These are phyloP conservation scores for Elongisporangium prolatum DNA, from an alignment of 352 stramenopile species.

Conservation along the genomic window DNA sequence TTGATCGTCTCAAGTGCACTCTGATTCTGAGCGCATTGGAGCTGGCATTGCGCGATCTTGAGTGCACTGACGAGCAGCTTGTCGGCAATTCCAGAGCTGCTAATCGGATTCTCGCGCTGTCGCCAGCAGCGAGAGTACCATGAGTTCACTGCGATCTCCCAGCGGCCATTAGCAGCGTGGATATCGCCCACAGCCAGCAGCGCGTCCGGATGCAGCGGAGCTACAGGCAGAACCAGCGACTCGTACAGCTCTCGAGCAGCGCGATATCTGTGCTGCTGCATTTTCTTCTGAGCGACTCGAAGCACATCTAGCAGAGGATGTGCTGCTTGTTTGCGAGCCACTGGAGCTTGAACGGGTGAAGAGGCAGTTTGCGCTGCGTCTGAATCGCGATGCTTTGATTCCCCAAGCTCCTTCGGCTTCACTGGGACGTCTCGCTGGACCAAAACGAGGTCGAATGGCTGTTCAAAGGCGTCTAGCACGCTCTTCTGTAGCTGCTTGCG, in stretches of 20 bases:
- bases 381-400: not conserved
- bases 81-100: not conserved
- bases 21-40: constrained; percentile 21
- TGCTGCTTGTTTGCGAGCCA: not conserved
- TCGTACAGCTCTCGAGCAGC: constrained; percentile 42
- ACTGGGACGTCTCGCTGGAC: not conserved
- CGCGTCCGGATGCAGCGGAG: constrained; percentile 36
- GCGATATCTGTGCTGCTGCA: constrained; percentile 44
- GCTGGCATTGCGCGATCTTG: constrained; percentile 42
- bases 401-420: not conserved
- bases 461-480: not conserved
- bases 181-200: constrained; percentile 53
- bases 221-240: constrained; percentile 29
- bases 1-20: constrained; percentile 31
- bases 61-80: constrained; percentile 1
- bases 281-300: constrained; percentile 29
- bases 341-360: not conserved
- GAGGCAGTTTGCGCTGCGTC: not conserved
- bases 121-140: constrained; percentile 2
- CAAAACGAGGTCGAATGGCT: not conserved
- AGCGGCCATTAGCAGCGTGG: constrained; percentile 33
- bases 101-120: constrained; percentile 1
- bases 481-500: not conserved
- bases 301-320: constrained; percentile 7
- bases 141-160: constrained; percentile 23